These are phyloP conservation scores for Nidula niveotomentosa DNA, from an alignment of 1,284 basidiomycete species.

Conservation along the genomic window DNA sequence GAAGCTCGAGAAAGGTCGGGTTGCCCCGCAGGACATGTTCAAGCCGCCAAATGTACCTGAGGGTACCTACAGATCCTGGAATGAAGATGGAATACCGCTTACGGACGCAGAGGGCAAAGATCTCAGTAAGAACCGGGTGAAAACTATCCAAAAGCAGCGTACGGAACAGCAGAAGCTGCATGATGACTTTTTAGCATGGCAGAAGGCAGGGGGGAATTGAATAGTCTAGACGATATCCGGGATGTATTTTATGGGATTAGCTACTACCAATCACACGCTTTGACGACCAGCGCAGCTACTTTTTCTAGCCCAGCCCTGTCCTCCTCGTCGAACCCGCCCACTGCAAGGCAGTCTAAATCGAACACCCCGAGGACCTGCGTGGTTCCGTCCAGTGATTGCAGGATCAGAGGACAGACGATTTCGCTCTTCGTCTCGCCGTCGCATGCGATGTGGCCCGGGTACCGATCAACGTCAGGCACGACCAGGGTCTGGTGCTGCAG, in stretches of 20 bases:
- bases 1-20: conserved; percentile 83
- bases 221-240: conserved; percentile 7
- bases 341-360: conserved; percentile 80
- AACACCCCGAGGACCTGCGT: conserved; percentile 68
- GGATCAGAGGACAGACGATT: conserved; percentile 76
- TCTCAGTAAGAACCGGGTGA: conserved; percentile 79
- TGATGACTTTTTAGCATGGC: conserved; percentile 71
- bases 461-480: conserved; percentile 73
- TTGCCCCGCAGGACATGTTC: conserved; percentile 81
- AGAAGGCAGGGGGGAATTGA: conserved; percentile 33
- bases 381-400: conserved; percentile 26
- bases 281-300: conserved; percentile 62
- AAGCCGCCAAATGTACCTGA: conserved; percentile 76
- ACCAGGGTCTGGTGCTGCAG: conserved; percentile 53
- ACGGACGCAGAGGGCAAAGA: conserved; percentile 85
- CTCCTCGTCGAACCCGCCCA: conserved; percentile 73
- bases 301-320: conserved; percentile 74
- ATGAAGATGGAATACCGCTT: conserved; percentile 83
- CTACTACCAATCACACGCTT: conserved; percentile 34
- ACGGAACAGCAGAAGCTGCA: conserved; percentile 78
- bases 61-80: conserved; percentile 77
- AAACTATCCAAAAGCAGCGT: conserved; percentile 84
- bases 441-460: conserved; percentile 90
- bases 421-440: conserved; percentile 87
- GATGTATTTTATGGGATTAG: conserved; percentile 2